A percentile compares a stretch with the other conserved stretches of the same genome.
Evolutionary conservation across 352 stramenopile genomes (phyloP).

Genomic region (Globisporangium echinulatum): DNA sequence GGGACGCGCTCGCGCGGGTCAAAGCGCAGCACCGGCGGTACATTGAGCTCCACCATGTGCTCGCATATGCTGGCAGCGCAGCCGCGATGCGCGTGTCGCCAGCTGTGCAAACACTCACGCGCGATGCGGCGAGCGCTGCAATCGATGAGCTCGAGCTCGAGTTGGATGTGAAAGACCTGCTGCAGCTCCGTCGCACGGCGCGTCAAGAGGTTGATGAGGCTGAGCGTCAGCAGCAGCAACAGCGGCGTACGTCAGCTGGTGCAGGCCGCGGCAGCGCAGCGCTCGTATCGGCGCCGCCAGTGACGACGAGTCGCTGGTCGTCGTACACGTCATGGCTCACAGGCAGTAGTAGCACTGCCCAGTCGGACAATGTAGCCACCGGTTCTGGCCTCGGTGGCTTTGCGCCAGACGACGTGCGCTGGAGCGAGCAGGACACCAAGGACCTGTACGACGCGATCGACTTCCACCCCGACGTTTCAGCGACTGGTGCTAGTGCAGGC

Average conservation of each 20-base stretch:
- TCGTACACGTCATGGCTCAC: conserved; percentile 74
- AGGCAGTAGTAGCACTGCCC: conserved; percentile 8
- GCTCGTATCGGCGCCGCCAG: conserved; percentile 15
- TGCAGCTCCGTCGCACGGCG: conserved; percentile 46
- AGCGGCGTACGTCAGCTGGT: conserved; percentile 1
- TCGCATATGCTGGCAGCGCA: conserved; percentile 17
- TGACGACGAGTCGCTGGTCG: conserved; percentile 54
- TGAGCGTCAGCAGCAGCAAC: conserved; percentile 28
- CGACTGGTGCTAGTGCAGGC: conserved; percentile 8
- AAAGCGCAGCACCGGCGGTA: conserved; percentile 40
- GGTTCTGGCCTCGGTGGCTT: background rate
- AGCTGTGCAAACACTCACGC: conserved; percentile 33
- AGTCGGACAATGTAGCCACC: background rate
- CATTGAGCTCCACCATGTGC: conserved; percentile 48
- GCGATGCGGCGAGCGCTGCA: conserved; percentile 36
- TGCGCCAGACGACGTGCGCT: conserved; percentile 46
- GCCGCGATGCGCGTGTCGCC: conserved; percentile 30
- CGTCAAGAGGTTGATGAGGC: conserved; percentile 35
- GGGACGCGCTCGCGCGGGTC: conserved; percentile 33
- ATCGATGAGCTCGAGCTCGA: conserved; percentile 64
- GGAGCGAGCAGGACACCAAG: conserved; percentile 82
- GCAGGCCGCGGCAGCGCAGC: background rate
- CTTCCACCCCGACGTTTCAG: conserved; percentile 42
- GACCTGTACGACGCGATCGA: conserved; percentile 77
- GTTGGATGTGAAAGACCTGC: conserved; percentile 66